These are phyloP conservation scores for Pelargonium cotyledonis DNA, from an alignment of 441 rosid species.

Conservation along the genomic window DNA sequence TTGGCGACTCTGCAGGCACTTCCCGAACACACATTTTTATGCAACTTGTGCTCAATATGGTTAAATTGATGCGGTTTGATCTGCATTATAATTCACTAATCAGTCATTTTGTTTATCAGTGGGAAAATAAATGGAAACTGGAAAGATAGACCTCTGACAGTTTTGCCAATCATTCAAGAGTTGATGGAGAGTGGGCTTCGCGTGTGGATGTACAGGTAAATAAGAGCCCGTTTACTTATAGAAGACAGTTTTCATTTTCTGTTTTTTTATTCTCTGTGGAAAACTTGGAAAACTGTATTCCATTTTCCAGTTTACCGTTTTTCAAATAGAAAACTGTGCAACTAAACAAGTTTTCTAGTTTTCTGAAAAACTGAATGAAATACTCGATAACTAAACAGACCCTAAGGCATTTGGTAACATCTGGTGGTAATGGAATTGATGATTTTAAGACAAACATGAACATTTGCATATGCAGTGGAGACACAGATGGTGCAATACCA, in stretches of 20 bases:
- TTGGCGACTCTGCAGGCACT: conserved; percentile 31
- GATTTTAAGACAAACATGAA: too few species aligned
- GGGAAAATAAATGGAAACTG: conserved; percentile 19
- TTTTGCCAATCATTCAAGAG: conserved; percentile 26
- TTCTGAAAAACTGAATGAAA: too few species aligned
- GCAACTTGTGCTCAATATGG: neutral
- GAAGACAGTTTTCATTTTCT: too few species aligned
- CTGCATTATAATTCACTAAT: neutral
- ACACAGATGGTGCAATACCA: conserved; percentile 29
- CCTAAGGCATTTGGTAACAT: too few species aligned
- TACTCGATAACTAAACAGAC: too few species aligned
- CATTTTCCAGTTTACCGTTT: too few species aligned
- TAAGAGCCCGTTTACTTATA: too few species aligned
- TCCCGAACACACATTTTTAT: neutral
- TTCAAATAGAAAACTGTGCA: too few species aligned
- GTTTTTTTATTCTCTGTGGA: too few species aligned
- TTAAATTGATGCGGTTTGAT: neutral
- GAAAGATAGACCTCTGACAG: conserved; percentile 23
- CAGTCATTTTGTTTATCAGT: conserved; percentile 11
- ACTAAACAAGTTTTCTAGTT: too few species aligned
- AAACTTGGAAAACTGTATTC: too few species aligned
- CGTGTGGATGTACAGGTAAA: conserved; percentile 28
- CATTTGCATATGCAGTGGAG: conserved; percentile 21
- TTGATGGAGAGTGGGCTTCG: conserved; percentile 22
- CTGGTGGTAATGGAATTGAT: too few species aligned